Evolutionary conservation across 2,329 filamentous ascomycete genomes (phyloP).

Genomic region (Chaetomium sp.): DNA sequence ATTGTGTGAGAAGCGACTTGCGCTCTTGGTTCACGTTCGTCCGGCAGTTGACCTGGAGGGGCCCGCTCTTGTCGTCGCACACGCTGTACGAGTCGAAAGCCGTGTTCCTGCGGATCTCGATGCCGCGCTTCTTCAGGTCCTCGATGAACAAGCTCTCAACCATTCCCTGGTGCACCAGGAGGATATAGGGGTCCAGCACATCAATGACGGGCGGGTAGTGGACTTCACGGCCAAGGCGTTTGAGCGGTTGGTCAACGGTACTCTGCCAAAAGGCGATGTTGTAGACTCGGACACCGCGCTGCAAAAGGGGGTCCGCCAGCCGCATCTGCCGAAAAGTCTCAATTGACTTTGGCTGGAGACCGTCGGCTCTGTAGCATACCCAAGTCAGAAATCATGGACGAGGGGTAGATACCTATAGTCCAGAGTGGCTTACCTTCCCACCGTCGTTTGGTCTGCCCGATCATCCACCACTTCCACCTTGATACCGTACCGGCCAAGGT

Average conservation of each 20-base stretch:
- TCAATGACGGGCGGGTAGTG: conserved; percentile 68
- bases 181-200: conserved; percentile 59
- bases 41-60: conserved; percentile 55
- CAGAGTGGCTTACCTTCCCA: conserved; percentile 53
- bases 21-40: conserved; percentile 55
- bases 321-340: conserved; percentile 75
- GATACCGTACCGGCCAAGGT: conserved; percentile 66
- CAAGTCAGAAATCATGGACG: conserved; percentile 15
- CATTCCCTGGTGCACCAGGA: conserved; percentile 72
- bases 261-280: conserved; percentile 74
- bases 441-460: conserved; percentile 66
- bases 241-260: conserved; percentile 53
- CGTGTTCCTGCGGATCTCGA: conserved; percentile 64
- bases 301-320: conserved; percentile 67
- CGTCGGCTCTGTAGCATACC: conserved; percentile 60
- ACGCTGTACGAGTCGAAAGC: conserved; percentile 62
- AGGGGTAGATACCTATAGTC: not conserved
- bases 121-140: conserved; percentile 66
- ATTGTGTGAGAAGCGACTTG: conserved; percentile 56
- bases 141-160: conserved; percentile 71
- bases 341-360: conserved; percentile 76
- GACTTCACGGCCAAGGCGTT: conserved; percentile 64
- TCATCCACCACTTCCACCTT: conserved; percentile 69
- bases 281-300: conserved; percentile 69
- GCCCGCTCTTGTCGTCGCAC: conserved; percentile 45